Conservation (phyloP, 768 basidiomycete species). For the Suillus fuscotomentosus region DNA sequence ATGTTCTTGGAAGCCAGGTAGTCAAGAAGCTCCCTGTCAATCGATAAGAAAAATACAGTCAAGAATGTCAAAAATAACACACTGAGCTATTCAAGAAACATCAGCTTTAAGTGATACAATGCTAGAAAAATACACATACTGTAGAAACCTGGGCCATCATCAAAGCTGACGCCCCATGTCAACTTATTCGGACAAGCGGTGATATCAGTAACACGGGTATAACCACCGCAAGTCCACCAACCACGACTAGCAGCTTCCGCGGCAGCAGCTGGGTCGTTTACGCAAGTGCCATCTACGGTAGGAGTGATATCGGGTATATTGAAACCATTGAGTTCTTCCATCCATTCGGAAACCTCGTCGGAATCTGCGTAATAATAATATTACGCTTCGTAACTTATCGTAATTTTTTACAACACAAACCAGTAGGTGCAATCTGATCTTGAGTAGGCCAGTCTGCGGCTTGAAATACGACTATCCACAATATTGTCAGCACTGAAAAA, state of each 20-base stretch:
- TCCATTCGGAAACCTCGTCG: conserved; percentile 66
- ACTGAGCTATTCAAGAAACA: conserved; percentile 44
- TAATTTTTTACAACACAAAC: conserved; percentile 34
- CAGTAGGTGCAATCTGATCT: conserved; percentile 58
- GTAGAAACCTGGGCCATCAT: conserved; percentile 85
- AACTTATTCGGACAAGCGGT: conserved; percentile 62
- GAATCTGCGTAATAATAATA: conserved; percentile 38
- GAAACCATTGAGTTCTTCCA: conserved; percentile 71
- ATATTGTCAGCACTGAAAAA: conserved; percentile 1
- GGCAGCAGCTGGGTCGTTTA: conserved; percentile 52
- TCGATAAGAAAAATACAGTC: conserved; percentile 2
- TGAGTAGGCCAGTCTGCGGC: conserved; percentile 57
- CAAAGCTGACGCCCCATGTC: conserved; percentile 83
- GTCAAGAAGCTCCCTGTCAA: conserved; percentile 59
- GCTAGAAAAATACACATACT: conserved; percentile 48
- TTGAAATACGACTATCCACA: conserved; percentile 42
- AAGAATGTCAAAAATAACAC: conserved; percentile 16
- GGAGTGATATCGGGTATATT: conserved; percentile 64
- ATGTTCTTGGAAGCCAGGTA: conserved; percentile 66
- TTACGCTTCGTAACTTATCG: background rate
- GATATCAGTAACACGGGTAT: conserved; percentile 59
- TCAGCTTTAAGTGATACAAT: conserved; percentile 5
- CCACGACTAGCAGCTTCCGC: conserved; percentile 61
- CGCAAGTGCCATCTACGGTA: conserved; percentile 71
- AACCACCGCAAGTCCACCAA: conserved; percentile 91